Base-by-base conservation (phyloP, 176 grass and related monocot genomes). In the Urochloa ruziziensis region DNA sequence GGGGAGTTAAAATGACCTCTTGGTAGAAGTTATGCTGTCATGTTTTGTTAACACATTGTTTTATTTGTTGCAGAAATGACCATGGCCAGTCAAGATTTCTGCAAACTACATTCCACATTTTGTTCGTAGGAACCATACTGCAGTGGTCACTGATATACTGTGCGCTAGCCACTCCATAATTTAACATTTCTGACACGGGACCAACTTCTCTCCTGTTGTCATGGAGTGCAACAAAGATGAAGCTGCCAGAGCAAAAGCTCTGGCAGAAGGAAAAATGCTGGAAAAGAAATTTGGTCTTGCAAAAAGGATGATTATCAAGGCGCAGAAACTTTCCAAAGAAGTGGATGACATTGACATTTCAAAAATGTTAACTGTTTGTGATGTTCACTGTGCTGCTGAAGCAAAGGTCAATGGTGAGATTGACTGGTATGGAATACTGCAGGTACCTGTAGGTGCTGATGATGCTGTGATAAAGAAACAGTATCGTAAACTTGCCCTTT, bases 191-290 rank as follows among this genome's bases (percentile, higher is more conserved):
- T 39, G 62, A 23, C 37, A 68, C 34, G 2, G n/a, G 54, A 53
- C 21, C 48, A 40, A 42, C 48, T 69, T 42, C 78, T 83, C 34
- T 84, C 66, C 66, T 73, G 73, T 73, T 86, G 49, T 16, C 57
- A 97, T 97, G 94, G 94, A 97, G 35, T 97, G 91, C 91, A 97
- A 97, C 89, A 97, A 91, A 82, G 94, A 94, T 79, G 95, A 94
- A 67, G 92, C 95, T 64, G 46, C 78, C 23, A 92, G 90, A 87
- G 92, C 90, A 1, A 94, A 90, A 67, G 88, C 80, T 78, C 36
- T 94, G 48, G 95, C 95, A 21, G 90, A 89, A 78, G 87, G 47
- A 75, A 97, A 86, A 86, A 88, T 97, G 86, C 49, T 70, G 60
- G 88, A 89, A 18, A 94, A 90, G 77, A 86, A 97, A 89, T 97